Conservation (phyloP, 345 rosid species). For the Dipteronia sinensis region DNA sequence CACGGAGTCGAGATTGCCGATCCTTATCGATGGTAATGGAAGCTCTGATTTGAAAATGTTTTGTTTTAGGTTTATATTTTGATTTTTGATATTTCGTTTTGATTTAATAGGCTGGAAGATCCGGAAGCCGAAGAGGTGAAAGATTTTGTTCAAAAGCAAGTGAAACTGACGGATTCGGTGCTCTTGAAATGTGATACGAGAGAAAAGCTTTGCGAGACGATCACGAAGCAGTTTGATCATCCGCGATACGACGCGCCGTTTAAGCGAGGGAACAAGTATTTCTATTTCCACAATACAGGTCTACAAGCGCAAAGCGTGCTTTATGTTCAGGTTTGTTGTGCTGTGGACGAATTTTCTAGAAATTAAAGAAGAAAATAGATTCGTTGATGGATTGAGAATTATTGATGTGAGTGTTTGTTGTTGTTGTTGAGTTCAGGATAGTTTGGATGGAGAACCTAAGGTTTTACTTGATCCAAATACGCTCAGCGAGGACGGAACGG, state of each 20-base stretch:
- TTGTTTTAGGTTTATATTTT: background rate
- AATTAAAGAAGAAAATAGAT: background rate
- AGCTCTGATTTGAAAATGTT: background rate
- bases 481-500: slow-evolving; percentile 89
- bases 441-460: slow-evolving; percentile 72
- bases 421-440: slow-evolving; percentile 45
- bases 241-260: slow-evolving; percentile 80
- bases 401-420: background rate
- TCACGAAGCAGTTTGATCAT: slow-evolving; percentile 69
- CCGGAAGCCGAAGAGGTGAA: slow-evolving; percentile 79
- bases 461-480: slow-evolving; percentile 84
- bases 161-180: slow-evolving; percentile 60
- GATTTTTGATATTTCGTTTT: background rate
- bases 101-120: slow-evolving; percentile 77
- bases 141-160: slow-evolving; percentile 75
- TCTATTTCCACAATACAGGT: slow-evolving; percentile 84
- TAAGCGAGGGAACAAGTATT: slow-evolving; percentile 63
- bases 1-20: slow-evolving; percentile 75
- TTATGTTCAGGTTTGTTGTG: slow-evolving; percentile 61
- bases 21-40: slow-evolving; percentile 81
- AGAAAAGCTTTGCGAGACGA: slow-evolving; percentile 59
- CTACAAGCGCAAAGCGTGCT: slow-evolving; percentile 86
- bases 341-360: background rate
- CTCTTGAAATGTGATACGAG: slow-evolving; percentile 58
- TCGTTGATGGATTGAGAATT: background rate